Percentiles rank a stretch among this genome's conserved stretches.
Conservation (phyloP, 768 basidiomycete genomes). For the Kwoniella dejecticola region DNA sequence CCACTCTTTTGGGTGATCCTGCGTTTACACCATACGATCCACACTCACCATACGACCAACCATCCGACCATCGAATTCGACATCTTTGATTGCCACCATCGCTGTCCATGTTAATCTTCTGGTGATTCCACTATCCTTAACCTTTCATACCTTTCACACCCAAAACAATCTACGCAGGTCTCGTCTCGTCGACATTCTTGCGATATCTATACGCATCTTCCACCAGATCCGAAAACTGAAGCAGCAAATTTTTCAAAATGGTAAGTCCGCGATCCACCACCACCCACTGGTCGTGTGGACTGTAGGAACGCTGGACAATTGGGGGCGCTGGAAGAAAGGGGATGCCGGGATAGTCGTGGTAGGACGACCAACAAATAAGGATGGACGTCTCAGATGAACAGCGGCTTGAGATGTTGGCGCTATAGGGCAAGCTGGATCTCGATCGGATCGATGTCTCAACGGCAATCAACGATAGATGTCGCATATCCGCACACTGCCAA, state of each 20-base stretch:
- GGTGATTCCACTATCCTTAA: constrained; percentile 12
- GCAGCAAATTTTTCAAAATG: constrained; percentile 18
- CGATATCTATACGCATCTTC: constrained; percentile 13
- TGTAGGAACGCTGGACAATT: not conserved
- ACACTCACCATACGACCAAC: not conserved
- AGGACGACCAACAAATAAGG: too few species aligned
- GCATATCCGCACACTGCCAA: too few species aligned
- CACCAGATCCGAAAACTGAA: constrained; percentile 4
- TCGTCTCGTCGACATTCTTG: constrained; percentile 22
- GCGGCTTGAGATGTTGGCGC: too few species aligned
- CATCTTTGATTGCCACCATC: constrained; percentile 14
- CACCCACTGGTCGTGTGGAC: constrained; percentile 9
- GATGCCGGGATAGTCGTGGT: too few species aligned
- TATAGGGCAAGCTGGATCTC: too few species aligned
- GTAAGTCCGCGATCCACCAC: constrained; percentile 7
- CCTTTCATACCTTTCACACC: constrained; percentile 3
- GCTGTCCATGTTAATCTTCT: not conserved
- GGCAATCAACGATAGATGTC: too few species aligned
- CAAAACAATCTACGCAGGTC: constrained; percentile 17
- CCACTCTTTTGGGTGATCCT: not conserved
- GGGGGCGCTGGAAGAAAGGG: not conserved
- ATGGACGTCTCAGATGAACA: too few species aligned
- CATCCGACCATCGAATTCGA: not conserved
- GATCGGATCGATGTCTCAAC: constrained; percentile 2
- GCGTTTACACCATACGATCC: too few species aligned